These are phyloP conservation scores for Verticillium isaacii DNA, from an alignment of 2,329 filamentous ascomycete genomes.

Conservation along the genomic window DNA sequence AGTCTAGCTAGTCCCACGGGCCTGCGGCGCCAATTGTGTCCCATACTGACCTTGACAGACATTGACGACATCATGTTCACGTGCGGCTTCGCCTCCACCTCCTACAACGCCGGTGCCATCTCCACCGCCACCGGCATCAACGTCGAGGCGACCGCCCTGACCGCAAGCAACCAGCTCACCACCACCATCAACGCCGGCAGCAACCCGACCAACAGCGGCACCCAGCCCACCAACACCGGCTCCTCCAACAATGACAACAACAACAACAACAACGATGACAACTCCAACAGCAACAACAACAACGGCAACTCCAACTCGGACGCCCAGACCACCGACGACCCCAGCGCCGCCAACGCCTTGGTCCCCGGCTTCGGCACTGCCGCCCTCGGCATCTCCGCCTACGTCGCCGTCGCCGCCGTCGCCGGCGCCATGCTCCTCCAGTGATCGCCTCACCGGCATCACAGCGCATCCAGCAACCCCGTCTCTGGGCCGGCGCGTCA, in stretches of 20 bases:
- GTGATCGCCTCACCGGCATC: neutral
- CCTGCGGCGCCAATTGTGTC: neutral
- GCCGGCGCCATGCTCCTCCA: slow-evolving; percentile 5
- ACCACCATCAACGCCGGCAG: slow-evolving; percentile 8
- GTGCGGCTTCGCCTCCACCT: slow-evolving; percentile 14
- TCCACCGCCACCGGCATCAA: slow-evolving; percentile 10
- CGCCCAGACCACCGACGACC: slow-evolving; percentile 7
- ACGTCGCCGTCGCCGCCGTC: slow-evolving; percentile 5
- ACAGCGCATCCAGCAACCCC: neutral
- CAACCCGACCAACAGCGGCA: neutral
- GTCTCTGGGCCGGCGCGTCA: neutral
- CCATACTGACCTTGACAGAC: neutral
- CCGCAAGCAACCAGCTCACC: slow-evolving; percentile 11
- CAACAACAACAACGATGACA: slow-evolving; percentile 2
- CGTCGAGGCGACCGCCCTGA: slow-evolving; percentile 10
- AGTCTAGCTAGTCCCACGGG: neutral
- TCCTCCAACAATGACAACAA: neutral
- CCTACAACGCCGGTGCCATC: slow-evolving; percentile 2
- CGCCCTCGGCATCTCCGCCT: slow-evolving; percentile 7
- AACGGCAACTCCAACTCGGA: neutral
- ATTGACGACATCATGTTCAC: slow-evolving; percentile 15
- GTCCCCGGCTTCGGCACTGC: slow-evolving; percentile 4
- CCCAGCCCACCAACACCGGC: slow-evolving; percentile 4
- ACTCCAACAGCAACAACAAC: slow-evolving; percentile 4
- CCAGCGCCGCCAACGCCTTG: slow-evolving; percentile 3